Evolutionary conservation across 2,329 filamentous ascomycete genomes (phyloP).

Genomic region (Epichloe baconii): DNA sequence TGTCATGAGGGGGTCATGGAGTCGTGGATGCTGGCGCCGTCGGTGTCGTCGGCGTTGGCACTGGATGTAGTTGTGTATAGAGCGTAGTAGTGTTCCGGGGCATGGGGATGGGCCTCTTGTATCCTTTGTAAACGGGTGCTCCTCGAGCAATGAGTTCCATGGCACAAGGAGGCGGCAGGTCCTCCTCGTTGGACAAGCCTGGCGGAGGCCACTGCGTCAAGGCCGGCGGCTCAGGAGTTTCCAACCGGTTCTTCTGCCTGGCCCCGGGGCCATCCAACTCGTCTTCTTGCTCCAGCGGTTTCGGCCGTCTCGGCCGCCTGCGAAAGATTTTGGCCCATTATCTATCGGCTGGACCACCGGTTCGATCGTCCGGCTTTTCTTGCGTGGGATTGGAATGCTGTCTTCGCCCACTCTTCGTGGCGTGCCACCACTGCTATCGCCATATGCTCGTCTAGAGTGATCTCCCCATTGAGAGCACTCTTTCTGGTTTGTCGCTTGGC

Average conservation of each 20-base stretch:
- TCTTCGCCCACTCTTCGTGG: not conserved
- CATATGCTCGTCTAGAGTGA: not conserved
- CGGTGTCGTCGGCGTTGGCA: conserved; percentile 30
- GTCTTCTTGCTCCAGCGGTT: conserved; percentile 15
- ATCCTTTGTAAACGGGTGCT: conserved; percentile 42
- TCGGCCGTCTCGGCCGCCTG: conserved; percentile 29
- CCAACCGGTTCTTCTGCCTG: not conserved
- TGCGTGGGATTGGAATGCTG: not conserved
- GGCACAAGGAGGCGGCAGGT: conserved; percentile 40
- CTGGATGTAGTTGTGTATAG: conserved; percentile 38
- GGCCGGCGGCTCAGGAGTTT: not conserved
- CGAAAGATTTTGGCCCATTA: conserved; percentile 15
- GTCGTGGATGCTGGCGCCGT: conserved; percentile 37
- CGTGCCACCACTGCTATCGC: not conserved
- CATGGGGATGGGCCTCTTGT: conserved; percentile 39
- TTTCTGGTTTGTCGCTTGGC: not conserved
- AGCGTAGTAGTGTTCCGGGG: conserved; percentile 40
- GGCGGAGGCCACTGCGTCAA: conserved; percentile 40
- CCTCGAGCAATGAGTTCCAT: conserved; percentile 46
- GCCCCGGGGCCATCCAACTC: not conserved
- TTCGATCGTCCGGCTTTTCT: not conserved
- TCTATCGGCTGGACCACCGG: not conserved
- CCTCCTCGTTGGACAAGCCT: conserved; percentile 33
- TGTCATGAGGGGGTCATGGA: conserved; percentile 45
- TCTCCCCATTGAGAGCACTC: not conserved